Evolutionary conservation across 441 rosid genomes (phyloP).

Genomic region (Cnidoscolus chayamansa): DNA sequence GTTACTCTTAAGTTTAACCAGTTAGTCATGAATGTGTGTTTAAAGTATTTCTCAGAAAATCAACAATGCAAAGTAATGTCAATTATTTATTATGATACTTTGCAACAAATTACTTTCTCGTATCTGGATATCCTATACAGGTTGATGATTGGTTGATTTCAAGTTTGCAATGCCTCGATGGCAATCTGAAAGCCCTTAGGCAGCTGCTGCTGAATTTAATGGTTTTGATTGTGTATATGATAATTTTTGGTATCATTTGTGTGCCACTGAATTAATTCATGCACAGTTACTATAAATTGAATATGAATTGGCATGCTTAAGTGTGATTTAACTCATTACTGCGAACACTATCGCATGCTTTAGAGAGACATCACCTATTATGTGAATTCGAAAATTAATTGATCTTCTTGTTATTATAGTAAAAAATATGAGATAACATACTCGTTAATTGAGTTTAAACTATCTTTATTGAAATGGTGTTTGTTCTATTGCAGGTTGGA

Average conservation of each 20-base stretch:
- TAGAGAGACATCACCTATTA: background rate
- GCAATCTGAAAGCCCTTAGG: background rate
- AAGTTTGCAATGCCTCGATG: background rate
- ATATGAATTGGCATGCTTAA: background rate
- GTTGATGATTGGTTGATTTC: background rate
- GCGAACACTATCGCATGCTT: background rate
- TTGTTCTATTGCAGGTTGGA: constrained; percentile 62
- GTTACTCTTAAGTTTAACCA: background rate
- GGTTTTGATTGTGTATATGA: background rate
- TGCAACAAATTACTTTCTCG: background rate
- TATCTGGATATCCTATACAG: background rate
- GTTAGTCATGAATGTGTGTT: background rate
- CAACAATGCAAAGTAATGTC: background rate
- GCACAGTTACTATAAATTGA: background rate
- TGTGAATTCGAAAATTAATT: constrained; percentile 3
- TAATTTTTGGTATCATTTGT: background rate
- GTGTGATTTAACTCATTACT: background rate
- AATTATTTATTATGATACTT: background rate
- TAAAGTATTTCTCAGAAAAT: background rate
- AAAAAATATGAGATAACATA: background rate
- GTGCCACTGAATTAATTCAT: background rate
- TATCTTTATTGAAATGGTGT: constrained; percentile 8
- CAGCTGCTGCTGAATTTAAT: background rate
- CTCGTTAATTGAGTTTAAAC: background rate
- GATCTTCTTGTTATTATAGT: background rate